Evolutionary conservation across 108 stramenopile genomes (phyloP), one percentile per base, ranked within the genome.

Genomic region (Parmales sp.): DNA sequence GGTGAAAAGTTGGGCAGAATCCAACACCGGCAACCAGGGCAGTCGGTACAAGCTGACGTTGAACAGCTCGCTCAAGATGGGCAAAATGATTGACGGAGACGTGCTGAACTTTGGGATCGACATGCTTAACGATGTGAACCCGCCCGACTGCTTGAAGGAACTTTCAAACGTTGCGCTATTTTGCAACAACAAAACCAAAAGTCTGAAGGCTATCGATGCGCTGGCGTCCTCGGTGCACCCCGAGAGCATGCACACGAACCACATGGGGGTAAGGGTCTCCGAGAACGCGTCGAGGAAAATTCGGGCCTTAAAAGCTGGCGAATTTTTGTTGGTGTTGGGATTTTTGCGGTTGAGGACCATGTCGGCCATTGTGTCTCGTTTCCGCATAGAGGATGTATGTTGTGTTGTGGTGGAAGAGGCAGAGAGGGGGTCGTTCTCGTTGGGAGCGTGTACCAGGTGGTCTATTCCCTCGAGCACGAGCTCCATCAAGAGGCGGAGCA

Each of bases 131-230:
- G 91, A 88, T 22, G 87, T 85, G 65, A 92, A 92, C 7, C 88
- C 91, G 37, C 89, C 91, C n/a, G 87, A 69, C 50, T 76, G 74
- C 37, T 85, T 79, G 72, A 92, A 92, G 50, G 77, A 69, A 8
- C 64, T 39, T 16, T 83, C 86, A 64, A 92, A 92, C 38, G 73
- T 81, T 26, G 82, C 76, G 0, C 86, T 89, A 36, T 80, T 85
- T 64, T 92, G 91, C 48, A 88, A 69, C 87, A 92, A 87, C 63
- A 92, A 69, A 48, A 90, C 80, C 86, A 92, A 86, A n/a, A 92
- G 78, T 29, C 91, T 67, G 20, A 92, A 68, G 20, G 87, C 86
- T 36, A 88, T 87, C 25, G 89, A 86, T 0, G 89, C 86, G 16
- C 85, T 82, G 6, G 89, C 88, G 72, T 90, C 89, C 69, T 92